A percentile compares a stretch with the other conserved stretches of the same genome.
Evolutionary conservation across 225 moss, liverwort and hornwort species (phyloP).

Genomic region (Sphagnum contortum): DNA sequence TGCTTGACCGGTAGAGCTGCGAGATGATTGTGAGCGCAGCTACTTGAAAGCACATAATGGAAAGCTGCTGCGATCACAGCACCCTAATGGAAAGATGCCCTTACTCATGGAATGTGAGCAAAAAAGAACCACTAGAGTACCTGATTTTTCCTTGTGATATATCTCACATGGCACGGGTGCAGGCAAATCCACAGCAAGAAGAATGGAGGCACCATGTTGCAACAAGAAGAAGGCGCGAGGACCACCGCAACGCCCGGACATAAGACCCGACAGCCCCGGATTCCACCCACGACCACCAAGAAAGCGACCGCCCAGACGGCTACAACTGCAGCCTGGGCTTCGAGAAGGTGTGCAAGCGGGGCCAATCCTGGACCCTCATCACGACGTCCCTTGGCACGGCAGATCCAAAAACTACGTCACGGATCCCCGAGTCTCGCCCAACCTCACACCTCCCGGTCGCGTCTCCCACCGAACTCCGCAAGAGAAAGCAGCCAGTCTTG

Average conservation of each 20-base stretch:
- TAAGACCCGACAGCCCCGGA: too few species aligned
- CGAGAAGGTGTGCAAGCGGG: not conserved
- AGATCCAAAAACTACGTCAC: conserved; percentile 2
- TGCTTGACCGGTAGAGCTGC: too few species aligned
- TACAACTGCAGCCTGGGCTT: not conserved
- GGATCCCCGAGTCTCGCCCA: conserved; percentile 3
- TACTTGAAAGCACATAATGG: too few species aligned
- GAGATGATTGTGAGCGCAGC: too few species aligned
- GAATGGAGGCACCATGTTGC: not conserved
- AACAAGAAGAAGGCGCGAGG: conserved; percentile 1
- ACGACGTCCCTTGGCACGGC: conserved; percentile 5
- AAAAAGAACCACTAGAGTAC: too few species aligned
- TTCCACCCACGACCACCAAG: too few species aligned
- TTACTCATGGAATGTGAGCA: too few species aligned
- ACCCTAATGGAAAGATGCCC: too few species aligned
- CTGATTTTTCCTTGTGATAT: too few species aligned
- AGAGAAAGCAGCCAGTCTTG: conserved; percentile 3
- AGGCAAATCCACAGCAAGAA: conserved; percentile 1
- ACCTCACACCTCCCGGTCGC: conserved; percentile 1
- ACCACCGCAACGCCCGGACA: not conserved
- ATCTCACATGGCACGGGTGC: not conserved
- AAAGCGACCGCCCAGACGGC: too few species aligned
- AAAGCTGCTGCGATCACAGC: too few species aligned
- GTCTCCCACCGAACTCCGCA: not conserved
- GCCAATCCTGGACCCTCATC: conserved; percentile 2